Conservation (phyloP, 2,329 filamentous ascomycete species). For the Ceratocystis albifundus region DNA sequence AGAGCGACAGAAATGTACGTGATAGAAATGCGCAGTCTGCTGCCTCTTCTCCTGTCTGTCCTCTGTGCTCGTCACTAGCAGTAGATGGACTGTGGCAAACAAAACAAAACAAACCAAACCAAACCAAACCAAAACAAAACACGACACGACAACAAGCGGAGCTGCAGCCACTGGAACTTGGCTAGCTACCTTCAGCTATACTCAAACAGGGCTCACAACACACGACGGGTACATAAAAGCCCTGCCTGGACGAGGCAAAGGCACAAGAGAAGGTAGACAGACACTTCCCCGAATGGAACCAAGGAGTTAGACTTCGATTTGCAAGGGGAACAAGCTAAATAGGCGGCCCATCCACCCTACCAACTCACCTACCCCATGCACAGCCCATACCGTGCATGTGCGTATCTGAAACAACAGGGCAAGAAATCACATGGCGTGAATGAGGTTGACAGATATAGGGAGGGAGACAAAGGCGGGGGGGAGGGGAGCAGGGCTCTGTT, state of each 20-base stretch:
- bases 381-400: background rate
- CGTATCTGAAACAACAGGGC: background rate
- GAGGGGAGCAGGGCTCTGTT: background rate
- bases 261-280: background rate
- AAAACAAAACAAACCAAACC: no score
- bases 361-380: background rate
- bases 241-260: background rate
- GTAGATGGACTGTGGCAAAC: no score
- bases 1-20: no score
- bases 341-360: background rate
- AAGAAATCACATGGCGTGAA: background rate
- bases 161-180: background rate
- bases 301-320: background rate
- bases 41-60: no score
- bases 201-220: background rate
- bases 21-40: no score
- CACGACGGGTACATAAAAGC: background rate
- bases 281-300: no score
- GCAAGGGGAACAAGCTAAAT: background rate
- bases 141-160: no score
- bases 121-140: no score
- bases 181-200: background rate
- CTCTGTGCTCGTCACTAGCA: no score
- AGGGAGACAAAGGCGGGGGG: background rate
- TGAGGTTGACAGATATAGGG: constrained; percentile 2